These are phyloP conservation scores for Chaetomium strumarium DNA, from an alignment of 2,329 filamentous ascomycete species.

Conservation along the genomic window DNA sequence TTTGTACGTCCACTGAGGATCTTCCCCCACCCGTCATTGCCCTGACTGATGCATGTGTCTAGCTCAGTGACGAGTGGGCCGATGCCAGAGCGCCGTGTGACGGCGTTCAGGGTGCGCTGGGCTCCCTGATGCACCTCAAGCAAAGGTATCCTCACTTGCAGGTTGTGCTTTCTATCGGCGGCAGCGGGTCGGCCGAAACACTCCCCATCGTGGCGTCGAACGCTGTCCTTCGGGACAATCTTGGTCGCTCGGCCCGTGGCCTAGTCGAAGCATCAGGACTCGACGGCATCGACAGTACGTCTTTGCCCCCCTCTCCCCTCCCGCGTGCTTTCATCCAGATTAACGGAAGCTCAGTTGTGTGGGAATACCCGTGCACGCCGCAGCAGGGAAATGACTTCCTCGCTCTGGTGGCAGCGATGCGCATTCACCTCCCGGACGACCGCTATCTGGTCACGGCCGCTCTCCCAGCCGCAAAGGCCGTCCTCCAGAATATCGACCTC, in stretches of 20 bases:
- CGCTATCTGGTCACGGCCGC: conserved; percentile 66
- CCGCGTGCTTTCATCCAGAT: neutral
- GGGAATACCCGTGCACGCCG: conserved; percentile 66
- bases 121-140: conserved; percentile 68
- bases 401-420: conserved; percentile 59
- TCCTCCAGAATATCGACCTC: conserved; percentile 65
- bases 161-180: conserved; percentile 73
- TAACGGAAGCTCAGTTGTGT: conserved; percentile 55
- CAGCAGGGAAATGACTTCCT: conserved; percentile 67
- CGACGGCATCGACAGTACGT: conserved; percentile 70
- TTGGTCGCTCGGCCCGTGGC: conserved; percentile 60
- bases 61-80: conserved; percentile 77
- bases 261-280: conserved; percentile 66
- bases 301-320: neutral
- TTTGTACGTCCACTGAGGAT: conserved; percentile 53
- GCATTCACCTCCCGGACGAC: conserved; percentile 61
- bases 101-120: conserved; percentile 63
- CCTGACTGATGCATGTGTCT: conserved; percentile 5
- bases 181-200: conserved; percentile 56
- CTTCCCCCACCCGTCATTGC: neutral
- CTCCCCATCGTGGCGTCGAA: conserved; percentile 63
- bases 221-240: conserved; percentile 57
- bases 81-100: conserved; percentile 68
- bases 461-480: conserved; percentile 61
- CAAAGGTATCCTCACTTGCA: conserved; percentile 63